Percentiles rank a stretch among this genome's conserved stretches.
Evolutionary conservation across 169 alveolate genomes (phyloP).

Genomic region (Cystoisospora suis): DNA sequence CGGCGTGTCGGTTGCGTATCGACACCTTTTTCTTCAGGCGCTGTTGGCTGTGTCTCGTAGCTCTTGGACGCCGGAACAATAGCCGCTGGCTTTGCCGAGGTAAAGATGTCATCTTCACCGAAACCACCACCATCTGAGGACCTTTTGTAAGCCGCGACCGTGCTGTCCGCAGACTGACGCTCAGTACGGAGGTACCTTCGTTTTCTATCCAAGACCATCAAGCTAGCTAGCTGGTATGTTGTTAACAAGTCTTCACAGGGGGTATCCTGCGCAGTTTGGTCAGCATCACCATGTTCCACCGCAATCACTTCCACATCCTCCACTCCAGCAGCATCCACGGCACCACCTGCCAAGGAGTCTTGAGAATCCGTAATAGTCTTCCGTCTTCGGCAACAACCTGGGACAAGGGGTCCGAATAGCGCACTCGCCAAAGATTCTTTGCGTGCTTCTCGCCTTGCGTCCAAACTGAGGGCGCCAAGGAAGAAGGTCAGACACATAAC

Average conservation of each 20-base stretch:
- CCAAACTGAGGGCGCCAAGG: slow-evolving; percentile 70
- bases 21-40: neutral
- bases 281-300: neutral
- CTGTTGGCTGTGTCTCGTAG: neutral
- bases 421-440: neutral
- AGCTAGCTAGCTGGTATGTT: neutral
- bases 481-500: slow-evolving; percentile 71
- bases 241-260: slow-evolving; percentile 3
- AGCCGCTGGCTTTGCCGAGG: neutral
- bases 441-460: slow-evolving; percentile 71
- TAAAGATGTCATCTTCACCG: neutral
- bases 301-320: neutral
- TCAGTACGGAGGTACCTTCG: neutral
- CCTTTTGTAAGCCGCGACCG: too few species aligned
- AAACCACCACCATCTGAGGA: neutral
- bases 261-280: neutral
- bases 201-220: slow-evolving; percentile 20
- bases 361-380: neutral
- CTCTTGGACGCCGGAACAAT: neutral
- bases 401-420: neutral
- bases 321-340: neutral
- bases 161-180: neutral
- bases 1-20: neutral
- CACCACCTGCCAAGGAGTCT: neutral
- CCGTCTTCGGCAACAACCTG: neutral